phyloP scores from a whole-genome alignment of 768 basidiomycete species.

The Udeniomyces megalosporus region DNA sequence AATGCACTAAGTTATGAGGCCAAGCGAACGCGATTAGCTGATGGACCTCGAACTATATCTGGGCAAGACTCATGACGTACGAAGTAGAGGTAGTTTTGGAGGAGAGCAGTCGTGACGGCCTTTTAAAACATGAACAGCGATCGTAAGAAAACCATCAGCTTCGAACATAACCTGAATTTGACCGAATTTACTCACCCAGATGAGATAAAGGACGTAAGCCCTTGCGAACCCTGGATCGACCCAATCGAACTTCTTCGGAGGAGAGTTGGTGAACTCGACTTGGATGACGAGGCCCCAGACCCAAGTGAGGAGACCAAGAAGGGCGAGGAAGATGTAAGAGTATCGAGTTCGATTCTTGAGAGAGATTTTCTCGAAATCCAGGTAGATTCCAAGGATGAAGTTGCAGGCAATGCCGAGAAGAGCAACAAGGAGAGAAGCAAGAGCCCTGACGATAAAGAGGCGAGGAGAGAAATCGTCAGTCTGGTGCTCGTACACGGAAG shows the following conservation, averaged over 20 bases:
- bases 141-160: no score
- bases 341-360: slow-evolving; percentile 10
- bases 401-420: slow-evolving; percentile 1
- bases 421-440: slow-evolving; percentile 13
- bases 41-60: no score
- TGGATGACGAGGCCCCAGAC: slow-evolving; percentile 12
- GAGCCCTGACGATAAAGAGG: not conserved
- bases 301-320: slow-evolving; percentile 4
- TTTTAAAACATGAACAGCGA: no score
- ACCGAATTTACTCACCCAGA: not conserved
- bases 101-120: no score
- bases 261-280: not conserved
- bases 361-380: slow-evolving; percentile 5
- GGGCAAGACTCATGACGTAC: no score
- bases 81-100: no score
- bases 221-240: slow-evolving; percentile 1
- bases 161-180: no score
- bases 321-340: not conserved
- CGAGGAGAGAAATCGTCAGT: not conserved
- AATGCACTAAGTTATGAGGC: no score
- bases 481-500: not conserved
- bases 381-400: slow-evolving; percentile 4
- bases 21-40: no score
- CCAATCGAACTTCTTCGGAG: slow-evolving; percentile 1
- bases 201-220: not conserved